Conservation (phyloP, 2,329 filamentous ascomycete genomes). For the Phaeoacremonium minimum region DNA sequence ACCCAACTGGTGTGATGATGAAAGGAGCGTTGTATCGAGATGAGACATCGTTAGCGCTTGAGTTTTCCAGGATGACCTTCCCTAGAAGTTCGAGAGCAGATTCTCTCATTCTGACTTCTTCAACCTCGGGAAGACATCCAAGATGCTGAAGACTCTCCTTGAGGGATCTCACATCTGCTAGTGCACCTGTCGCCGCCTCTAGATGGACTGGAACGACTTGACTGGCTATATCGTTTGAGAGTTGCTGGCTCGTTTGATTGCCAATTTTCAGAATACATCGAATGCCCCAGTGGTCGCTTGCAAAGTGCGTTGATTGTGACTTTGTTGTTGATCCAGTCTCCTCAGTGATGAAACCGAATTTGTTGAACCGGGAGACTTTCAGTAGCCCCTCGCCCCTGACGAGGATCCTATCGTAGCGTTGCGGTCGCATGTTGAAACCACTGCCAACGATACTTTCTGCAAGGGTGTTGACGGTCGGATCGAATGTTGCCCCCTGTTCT, state of each 20-base stretch:
- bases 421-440: slow-evolving; percentile 49
- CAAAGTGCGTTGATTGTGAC: slow-evolving; percentile 16
- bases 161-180: slow-evolving; percentile 28
- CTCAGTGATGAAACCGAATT: slow-evolving; percentile 46
- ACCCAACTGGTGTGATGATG: slow-evolving; percentile 59
- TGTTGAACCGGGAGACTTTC: slow-evolving; percentile 43
- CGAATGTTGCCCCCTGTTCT: slow-evolving; percentile 62
- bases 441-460: slow-evolving; percentile 45
- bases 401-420: slow-evolving; percentile 63
- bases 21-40: slow-evolving; percentile 29
- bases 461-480: slow-evolving; percentile 52
- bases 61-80: slow-evolving; percentile 28
- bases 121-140: slow-evolving; percentile 39
- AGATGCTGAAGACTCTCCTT: slow-evolving; percentile 29
- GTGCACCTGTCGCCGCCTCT: slow-evolving; percentile 17
- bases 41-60: slow-evolving; percentile 6
- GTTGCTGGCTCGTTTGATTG: slow-evolving; percentile 3
- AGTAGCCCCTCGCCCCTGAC: slow-evolving; percentile 36
- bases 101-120: slow-evolving; percentile 35
- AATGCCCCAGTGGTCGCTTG: slow-evolving; percentile 58
- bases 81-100: slow-evolving; percentile 41
- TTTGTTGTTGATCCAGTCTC: slow-evolving; percentile 4
- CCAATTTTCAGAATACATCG: slow-evolving; percentile 32
- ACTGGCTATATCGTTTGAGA: slow-evolving; percentile 13
- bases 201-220: slow-evolving; percentile 27